These are phyloP conservation scores for Diversispora eburnea DNA, from an alignment of 192 early-diverging fungal genomes.

Conservation along the genomic window DNA sequence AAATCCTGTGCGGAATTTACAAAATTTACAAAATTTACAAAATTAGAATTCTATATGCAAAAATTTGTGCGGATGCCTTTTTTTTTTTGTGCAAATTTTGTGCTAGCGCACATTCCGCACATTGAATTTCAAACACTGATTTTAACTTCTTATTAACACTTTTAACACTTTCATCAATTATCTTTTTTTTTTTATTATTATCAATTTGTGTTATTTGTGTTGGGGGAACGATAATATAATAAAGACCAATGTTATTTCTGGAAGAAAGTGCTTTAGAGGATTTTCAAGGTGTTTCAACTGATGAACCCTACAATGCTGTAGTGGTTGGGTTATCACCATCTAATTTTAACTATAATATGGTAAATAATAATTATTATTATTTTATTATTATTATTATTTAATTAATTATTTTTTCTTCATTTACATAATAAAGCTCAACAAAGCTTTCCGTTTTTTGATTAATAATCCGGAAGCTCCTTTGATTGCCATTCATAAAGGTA, in stretches of 20 bases:
- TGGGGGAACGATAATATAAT: background rate
- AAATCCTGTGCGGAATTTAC: no score
- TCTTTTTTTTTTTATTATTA: background rate
- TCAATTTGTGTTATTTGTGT: no score
- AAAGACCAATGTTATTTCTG: constrained; percentile 74
- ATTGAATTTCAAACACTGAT: no score
- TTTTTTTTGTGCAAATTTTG: no score
- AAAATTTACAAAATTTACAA: no score
- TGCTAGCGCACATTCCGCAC: background rate
- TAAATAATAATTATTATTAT: constrained; percentile 24
- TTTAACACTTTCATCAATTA: background rate
- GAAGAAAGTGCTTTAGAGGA: constrained; percentile 68
- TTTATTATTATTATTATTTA: background rate
- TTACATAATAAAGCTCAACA: constrained; percentile 53
- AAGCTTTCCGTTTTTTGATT: constrained; percentile 69
- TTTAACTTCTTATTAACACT: background rate
- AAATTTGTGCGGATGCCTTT: background rate
- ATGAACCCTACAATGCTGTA: constrained; percentile 66
- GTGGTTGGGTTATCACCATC: constrained; percentile 80
- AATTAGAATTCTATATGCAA: no score
- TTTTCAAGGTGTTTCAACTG: constrained; percentile 57
- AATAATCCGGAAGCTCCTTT: constrained; percentile 52
- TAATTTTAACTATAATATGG: constrained; percentile 63
- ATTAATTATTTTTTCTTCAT: background rate
- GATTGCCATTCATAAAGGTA: constrained; percentile 81